Conservation (phyloP, 2,329 filamentous ascomycete species). For the Diaporthe sp. region DNA sequence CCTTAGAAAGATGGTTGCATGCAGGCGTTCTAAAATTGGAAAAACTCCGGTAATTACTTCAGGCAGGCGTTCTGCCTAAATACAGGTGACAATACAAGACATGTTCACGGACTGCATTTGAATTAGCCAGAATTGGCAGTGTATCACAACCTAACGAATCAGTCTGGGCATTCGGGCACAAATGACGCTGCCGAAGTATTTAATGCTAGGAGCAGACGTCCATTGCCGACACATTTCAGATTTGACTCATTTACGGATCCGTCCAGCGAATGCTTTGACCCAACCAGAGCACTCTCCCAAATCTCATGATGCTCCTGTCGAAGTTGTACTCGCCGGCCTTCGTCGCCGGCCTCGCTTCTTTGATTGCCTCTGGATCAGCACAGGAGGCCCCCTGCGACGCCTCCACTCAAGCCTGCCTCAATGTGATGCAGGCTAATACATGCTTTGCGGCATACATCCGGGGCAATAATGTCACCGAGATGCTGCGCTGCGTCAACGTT, state of each 20-base stretch:
- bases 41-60: background rate
- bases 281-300: background rate
- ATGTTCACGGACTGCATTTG: background rate
- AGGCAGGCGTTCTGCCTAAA: conserved; percentile 2
- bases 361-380: background rate
- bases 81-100: background rate
- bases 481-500: background rate
- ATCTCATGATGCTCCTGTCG: background rate
- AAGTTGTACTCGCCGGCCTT: background rate
- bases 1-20: background rate
- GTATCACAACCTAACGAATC: background rate
- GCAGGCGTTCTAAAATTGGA: background rate
- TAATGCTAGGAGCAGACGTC: background rate
- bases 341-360: background rate
- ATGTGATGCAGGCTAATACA: background rate
- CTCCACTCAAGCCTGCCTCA: background rate
- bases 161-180: background rate
- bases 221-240: background rate
- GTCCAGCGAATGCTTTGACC: too few species aligned
- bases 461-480: background rate
- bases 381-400: background rate
- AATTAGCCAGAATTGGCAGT: conserved; percentile 5
- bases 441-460: background rate
- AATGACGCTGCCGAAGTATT: background rate
- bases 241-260: background rate